Evolutionary conservation across 2,329 filamentous ascomycete genomes (phyloP), one percentile per base, ranked within the genome.

Genomic region (Exophiala calicioides): DNA sequence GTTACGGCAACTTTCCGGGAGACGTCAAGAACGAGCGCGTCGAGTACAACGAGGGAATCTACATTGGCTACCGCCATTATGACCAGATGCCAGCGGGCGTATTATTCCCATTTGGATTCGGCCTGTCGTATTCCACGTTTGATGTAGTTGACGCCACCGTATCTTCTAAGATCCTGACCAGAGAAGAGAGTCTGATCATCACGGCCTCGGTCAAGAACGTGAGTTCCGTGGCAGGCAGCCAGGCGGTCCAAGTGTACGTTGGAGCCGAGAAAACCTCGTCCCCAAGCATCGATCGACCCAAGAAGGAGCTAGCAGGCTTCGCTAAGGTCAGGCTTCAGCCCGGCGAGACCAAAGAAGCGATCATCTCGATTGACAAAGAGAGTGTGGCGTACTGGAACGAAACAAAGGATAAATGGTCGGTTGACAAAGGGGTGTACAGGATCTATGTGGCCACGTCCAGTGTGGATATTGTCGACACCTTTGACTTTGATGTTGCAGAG

Each of bases 61-160:
- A 87, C 63, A 74, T 91, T 21, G 88, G 87, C 3, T 91, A 93
- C 68, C 76, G 86, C 13, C 88, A 82, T 70, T 91, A 88, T 64
- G 87, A 91, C 60, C 82, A 78, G 21, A 72, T 80, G 2, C 71
- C 72, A 18, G 75, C 83, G 39, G 71, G 74, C 0, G 78, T 82
- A 0, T 75, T 85, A 19, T 91, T 90, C 66, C 77, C 84, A 47
- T 93, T 93, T 62, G 87, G 88, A 0, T 91, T 91, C 62, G 19
- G 15, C n/a, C n/a, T 18, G 13, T 35, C 15, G 5, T 6, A 16
- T 5, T 8, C 18, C 13, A 18, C 18, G 18, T 13, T 35, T 18
- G 12, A 12, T 7, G 30, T 47, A n/a, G 10, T 12, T 5, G 26
- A 33, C 4, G n/a, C 27, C 10, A 5, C n/a, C 19, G 30, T 33